phyloP scores from a whole-genome alignment of 2,329 filamentous ascomycete genomes.

The Hypocreales sp. region DNA sequence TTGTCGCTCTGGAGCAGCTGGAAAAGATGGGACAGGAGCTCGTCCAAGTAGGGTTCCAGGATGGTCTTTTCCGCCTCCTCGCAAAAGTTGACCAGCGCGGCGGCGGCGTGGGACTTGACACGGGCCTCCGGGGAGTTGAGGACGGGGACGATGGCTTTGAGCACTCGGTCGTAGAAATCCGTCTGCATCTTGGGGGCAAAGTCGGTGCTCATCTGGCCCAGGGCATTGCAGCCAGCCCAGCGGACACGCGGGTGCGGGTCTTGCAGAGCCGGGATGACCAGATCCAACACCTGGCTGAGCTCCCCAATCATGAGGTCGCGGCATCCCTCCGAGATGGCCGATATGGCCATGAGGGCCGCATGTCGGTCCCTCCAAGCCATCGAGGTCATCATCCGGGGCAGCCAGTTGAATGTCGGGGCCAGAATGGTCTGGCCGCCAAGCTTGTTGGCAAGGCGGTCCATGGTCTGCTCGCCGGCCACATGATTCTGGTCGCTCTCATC shows the following conservation, averaged over 20 bases:
- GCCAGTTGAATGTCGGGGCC: slow-evolving; percentile 88
- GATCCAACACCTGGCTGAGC: slow-evolving; percentile 79
- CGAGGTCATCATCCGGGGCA: slow-evolving; percentile 94
- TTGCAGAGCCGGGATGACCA: slow-evolving; percentile 83
- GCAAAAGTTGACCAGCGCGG: slow-evolving; percentile 97
- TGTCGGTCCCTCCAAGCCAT: slow-evolving; percentile 90
- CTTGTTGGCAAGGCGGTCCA: slow-evolving; percentile 95
- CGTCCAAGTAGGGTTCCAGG: slow-evolving; percentile 83
- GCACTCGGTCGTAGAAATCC: slow-evolving; percentile 76
- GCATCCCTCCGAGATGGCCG: slow-evolving; percentile 94
- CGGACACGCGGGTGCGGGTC: slow-evolving; percentile 88
- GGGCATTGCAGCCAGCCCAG: slow-evolving; percentile 93
- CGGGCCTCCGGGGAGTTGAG: slow-evolving; percentile 79
- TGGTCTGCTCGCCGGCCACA: slow-evolving; percentile 93
- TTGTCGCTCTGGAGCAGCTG: slow-evolving; percentile 81
- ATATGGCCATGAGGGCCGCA: slow-evolving; percentile 96
- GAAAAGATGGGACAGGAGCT: slow-evolving; percentile 72
- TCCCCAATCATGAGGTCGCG: slow-evolving; percentile 92
- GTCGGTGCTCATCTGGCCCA: slow-evolving; percentile 99
- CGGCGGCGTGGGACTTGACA: slow-evolving; percentile 92
- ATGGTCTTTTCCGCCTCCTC: slow-evolving; percentile 91
- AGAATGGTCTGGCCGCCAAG: slow-evolving; percentile 88
- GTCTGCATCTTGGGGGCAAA: slow-evolving; percentile 97
- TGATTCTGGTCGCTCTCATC: slow-evolving; percentile 97
- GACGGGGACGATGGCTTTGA: slow-evolving; percentile 85